Percentiles rank a stretch among this genome's conserved stretches.
phyloP scores from a whole-genome alignment of 169 alveolate genomes.

The Plasmodium gonderi region DNA sequence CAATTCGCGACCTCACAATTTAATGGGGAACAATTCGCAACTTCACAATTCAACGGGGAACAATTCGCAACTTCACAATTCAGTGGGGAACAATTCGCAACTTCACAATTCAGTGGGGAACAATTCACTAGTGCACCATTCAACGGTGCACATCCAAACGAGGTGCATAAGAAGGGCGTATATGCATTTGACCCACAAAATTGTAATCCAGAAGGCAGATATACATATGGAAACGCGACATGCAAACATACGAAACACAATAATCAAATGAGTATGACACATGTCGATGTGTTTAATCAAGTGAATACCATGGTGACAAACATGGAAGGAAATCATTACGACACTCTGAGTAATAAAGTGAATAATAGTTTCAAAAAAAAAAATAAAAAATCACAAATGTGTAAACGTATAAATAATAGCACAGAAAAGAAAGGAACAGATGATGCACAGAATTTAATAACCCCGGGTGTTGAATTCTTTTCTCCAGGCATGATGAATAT shows the following conservation, averaged over 20 bases:
- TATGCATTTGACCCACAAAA: neutral
- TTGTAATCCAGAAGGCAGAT: neutral
- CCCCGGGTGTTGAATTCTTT: neutral
- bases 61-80: neutral
- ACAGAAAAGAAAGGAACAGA: neutral
- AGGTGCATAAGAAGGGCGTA: neutral
- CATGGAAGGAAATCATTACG: neutral
- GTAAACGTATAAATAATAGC: neutral
- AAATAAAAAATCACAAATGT: neutral
- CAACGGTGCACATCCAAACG: neutral
- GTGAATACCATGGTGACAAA: neutral
- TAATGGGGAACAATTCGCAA: neutral
- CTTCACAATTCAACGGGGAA: neutral
- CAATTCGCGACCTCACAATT: neutral
- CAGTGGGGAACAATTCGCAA: neutral
- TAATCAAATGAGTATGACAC: neutral
- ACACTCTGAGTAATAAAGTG: neutral
- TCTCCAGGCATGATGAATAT: neutral
- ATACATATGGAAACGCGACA: neutral
- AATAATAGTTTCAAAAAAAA: neutral
- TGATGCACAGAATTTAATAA: neutral
- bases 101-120: neutral
- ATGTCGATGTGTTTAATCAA: neutral
- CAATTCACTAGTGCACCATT: neutral
- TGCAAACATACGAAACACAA: neutral